These are phyloP conservation scores for Cordyceps cateniannulata DNA, from an alignment of 2,329 filamentous ascomycete species.

Conservation along the genomic window DNA sequence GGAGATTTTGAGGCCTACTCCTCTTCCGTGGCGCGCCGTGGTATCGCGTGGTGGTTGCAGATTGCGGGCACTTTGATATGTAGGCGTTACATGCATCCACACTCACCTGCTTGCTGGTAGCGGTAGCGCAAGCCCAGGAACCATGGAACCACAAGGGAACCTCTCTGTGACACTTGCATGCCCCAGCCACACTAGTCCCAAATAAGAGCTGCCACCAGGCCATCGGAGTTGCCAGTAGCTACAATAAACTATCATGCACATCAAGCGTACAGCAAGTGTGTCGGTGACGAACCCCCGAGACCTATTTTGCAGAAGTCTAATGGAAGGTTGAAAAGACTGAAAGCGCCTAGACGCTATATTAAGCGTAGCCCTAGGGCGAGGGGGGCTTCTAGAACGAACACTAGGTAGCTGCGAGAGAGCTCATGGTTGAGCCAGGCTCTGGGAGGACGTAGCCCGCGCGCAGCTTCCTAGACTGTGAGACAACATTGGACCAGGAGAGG, in stretches of 20 bases:
- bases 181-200: slow-evolving; percentile 3
- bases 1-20: not conserved
- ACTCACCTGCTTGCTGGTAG: not conserved
- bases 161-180: not conserved
- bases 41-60: not conserved
- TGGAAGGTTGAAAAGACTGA: not conserved
- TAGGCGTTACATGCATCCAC: not conserved
- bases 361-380: not conserved
- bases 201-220: not conserved
- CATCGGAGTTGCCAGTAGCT: not conserved
- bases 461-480: not conserved
- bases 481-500: too few species aligned
- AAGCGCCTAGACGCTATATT: not conserved
- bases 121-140: not conserved
- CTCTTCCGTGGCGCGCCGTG: not conserved
- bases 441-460: not conserved
- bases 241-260: not conserved
- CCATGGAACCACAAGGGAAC: not conserved
- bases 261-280: not conserved
- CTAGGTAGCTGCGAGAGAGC: not conserved
- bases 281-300: not conserved
- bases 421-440: not conserved
- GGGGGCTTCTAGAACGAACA: not conserved
- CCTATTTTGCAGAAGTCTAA: too few species aligned
- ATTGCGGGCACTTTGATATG: not conserved